Conservation (phyloP, 2,329 filamentous ascomycete species). For the Domatiomyces globalis region DNA sequence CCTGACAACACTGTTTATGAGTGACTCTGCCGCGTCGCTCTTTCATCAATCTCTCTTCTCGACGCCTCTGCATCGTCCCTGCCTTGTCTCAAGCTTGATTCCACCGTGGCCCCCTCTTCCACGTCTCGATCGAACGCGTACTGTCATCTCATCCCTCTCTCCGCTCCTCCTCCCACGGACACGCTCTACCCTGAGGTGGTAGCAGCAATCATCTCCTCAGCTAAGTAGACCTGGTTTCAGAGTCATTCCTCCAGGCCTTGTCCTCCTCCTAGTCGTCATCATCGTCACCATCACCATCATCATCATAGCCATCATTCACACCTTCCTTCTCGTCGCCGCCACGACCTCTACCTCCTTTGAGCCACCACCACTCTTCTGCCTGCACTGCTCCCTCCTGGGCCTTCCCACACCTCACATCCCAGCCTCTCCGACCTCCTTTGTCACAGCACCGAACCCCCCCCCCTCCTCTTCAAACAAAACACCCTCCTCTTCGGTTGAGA, state of each 20-base stretch:
- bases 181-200: neutral
- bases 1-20: neutral
- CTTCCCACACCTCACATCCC: constrained; percentile 9
- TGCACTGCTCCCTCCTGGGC: constrained; percentile 5
- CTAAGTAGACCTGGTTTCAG: neutral
- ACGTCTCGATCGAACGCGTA: neutral
- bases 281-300: neutral
- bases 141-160: neutral
- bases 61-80: neutral
- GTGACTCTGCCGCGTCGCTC: neutral
- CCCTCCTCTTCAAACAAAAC: constrained; percentile 1
- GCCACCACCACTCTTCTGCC: neutral
- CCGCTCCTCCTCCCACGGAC: neutral
- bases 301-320: neutral
- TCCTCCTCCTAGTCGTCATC: neutral
- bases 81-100: neutral
- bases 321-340: neutral
- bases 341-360: neutral
- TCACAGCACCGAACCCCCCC: constrained; percentile 12
- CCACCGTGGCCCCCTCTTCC: neutral
- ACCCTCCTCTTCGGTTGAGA: constrained; percentile 15
- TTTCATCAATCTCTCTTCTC: neutral
- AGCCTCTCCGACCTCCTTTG: constrained; percentile 7
- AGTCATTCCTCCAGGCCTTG: neutral
- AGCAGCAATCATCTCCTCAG: neutral